Base-by-base conservation (phyloP, 2,329 filamentous ascomycete species). In the Ophiocordyceps camponoti-leonardi region DNA sequence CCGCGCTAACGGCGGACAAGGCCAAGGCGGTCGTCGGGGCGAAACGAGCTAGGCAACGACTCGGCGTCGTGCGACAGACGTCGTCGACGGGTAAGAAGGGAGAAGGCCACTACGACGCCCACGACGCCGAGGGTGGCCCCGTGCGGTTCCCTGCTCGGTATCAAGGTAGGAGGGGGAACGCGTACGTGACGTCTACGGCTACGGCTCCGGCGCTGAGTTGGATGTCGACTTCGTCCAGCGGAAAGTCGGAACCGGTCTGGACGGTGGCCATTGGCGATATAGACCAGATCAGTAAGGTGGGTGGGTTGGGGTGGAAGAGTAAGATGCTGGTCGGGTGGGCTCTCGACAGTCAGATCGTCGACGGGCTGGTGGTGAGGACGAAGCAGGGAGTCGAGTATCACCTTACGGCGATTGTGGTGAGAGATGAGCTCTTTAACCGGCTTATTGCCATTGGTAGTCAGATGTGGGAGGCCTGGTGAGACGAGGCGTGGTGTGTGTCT, bases 241-340 rank as follows among this genome's bases (percentile, higher is more conserved):
- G 70, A 13, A 65, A 71, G 19, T 51, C 77, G 5, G 72, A 79
- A 22, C 77, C 83, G 0, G 60, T 75, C 0, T 93, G 84, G 75
- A 79, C 73, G 6, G 67, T 92, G 0, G 71, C 83, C 0, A 72
- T 92, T 4, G 70, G 70, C 0, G 81, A 90, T 16, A 81, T 93
- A 42, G 65, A 49, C 1, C 83, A 88, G 59, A 56, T 93, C 45
- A 82, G 79, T 59, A 93, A 93, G 63, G 67, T 88, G 2, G 85
- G 86, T 5, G 86, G 86, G 0, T 68, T 88, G 33, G 84, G 85
- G 0, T 93, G 85, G 85, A 93, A 92, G 63, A 78, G 79, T 1
- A 90, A 86, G 65, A 64, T 92, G 44, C 72, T 92, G 2, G 82
- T 92, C 1, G 84, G 85, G 0, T 86, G 86, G 83, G 79, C 82